Evolutionary conservation across 2,329 filamentous ascomycete species (phyloP), one percentile per base, ranked within the genome.

Genomic region (Didymella exigua): DNA sequence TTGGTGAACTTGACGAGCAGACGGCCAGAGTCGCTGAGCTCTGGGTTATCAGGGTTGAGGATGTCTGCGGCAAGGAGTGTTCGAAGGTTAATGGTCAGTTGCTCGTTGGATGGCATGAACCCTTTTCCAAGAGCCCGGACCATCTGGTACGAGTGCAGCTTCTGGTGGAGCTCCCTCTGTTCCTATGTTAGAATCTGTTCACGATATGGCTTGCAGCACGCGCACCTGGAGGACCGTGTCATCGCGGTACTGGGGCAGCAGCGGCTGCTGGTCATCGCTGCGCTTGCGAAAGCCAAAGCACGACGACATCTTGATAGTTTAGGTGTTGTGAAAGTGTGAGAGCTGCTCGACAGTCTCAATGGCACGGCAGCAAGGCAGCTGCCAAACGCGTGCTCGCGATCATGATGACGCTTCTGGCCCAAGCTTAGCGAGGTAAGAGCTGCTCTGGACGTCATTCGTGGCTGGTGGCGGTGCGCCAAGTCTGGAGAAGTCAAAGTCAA

Each of bases 61-160:
- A 95, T 71, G 65, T 93, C 89, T 29, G 90, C 87, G 4, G 90
- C 86, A 8, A 96, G 81, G 1, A 97, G 77, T 2, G 88, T 90
- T 62, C 91, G 86, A 2, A 98, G 79, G 62, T 96, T 92, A 71
- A 88, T 80, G 66, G 95, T 89, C 63, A 84, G 71, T 74, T 98
- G 93, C 64, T 95, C 88, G 10, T 90, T 97, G 5, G 91, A 95
- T 41, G 93, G 93, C 89, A 98, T 93, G 76, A 87, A 97, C 5
- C 93, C 93, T 68, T 90, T 85, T 1, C 85, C 84, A 9, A 97
- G 74, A 49, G 93, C 93, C 48, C 90, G 85, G 24, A 92, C 73
- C 89, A 96, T 96, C 80, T 96, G 91, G 72, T 96, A 97, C 23
- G 88, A 88, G 77, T 96, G 93, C 57, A 98, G 84, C 81, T 96